phyloP scores from a whole-genome alignment of 352 stramenopile species.

The Pythium brachiatum region DNA sequence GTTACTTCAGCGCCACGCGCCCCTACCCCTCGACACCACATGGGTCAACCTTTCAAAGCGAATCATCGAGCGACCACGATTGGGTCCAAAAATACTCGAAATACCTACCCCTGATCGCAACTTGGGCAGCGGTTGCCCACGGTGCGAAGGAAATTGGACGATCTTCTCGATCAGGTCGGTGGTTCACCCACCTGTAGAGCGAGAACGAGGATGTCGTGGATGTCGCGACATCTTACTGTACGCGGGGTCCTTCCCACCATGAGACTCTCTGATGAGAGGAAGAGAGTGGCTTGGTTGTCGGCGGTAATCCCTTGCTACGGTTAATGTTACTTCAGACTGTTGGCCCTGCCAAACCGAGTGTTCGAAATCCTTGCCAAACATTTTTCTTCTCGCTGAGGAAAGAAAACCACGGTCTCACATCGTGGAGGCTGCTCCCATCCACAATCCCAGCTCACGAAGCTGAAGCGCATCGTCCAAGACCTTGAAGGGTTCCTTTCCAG shows the following conservation, averaged over 20 bases:
- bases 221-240: too few relatives aligned
- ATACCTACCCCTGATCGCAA: not conserved
- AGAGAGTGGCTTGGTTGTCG: too few relatives aligned
- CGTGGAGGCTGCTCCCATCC: not conserved
- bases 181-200: not conserved
- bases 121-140: too few relatives aligned
- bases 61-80: not conserved
- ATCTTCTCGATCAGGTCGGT: not conserved
- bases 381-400: too few relatives aligned
- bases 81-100: not conserved
- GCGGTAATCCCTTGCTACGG: too few relatives aligned
- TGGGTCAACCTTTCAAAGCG: not conserved
- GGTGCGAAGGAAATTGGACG: not conserved
- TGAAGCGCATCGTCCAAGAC: not conserved
- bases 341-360: too few relatives aligned
- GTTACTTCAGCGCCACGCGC: not conserved
- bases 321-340: too few relatives aligned
- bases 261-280: too few relatives aligned
- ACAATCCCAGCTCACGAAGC: constrained; percentile 1
- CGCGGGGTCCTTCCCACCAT: too few relatives aligned
- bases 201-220: not conserved
- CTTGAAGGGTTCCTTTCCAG: not conserved
- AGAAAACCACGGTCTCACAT: not conserved
- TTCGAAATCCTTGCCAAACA: too few relatives aligned
- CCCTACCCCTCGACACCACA: not conserved